Base-by-base conservation (phyloP, 163 green algal species). In the Coccomyxa subellipsoidea region DNA sequence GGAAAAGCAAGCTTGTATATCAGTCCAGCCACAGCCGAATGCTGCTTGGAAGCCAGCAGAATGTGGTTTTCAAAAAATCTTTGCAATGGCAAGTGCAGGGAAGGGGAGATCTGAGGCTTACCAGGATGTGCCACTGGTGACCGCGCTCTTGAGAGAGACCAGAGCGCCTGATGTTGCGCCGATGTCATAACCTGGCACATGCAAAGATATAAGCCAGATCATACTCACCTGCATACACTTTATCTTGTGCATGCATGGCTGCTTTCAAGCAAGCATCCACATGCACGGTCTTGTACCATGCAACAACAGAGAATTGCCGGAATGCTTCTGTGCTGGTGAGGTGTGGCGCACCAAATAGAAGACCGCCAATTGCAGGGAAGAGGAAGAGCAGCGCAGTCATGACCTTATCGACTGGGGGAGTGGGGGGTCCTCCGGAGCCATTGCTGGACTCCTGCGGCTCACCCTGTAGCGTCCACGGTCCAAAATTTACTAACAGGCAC, bases 161-260 rank as follows among this genome's bases (percentile, higher is more conserved):
- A 98, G 82, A 18, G 95, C 95, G n/a, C 94, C 94, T 15, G 84
- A 93, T 1, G 92, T 97, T 31, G 93, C 93, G 7, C 95, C 95
- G 32, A 98, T 98, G 87, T 98, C 95, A 83, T 94, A 97, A 7
- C 81, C 80, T 82, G 18, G 18, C 36, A 36, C 0, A 69, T 21
- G 70, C 70, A 77, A 75, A 75, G 18, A 34, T 35, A 75, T n/a
- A n/a, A n/a, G n/a, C n/a, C n/a, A n/a, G n/a, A n/a, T n/a, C n/a
- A n/a, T n/a, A n/a, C n/a, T n/a, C n/a, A n/a, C n/a, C n/a, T n/a
- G n/a, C n/a, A n/a, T n/a, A n/a, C n/a, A n/a, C n/a, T n/a, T n/a
- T n/a, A n/a, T n/a, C n/a, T n/a, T n/a, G n/a, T n/a, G n/a, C n/a
- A n/a, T n/a, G n/a, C n/a, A n/a, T n/a, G n/a, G n/a, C n/a, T n/a